Base-by-base conservation (phyloP, 768 basidiomycete species). In the Agrocybe praecox region DNA sequence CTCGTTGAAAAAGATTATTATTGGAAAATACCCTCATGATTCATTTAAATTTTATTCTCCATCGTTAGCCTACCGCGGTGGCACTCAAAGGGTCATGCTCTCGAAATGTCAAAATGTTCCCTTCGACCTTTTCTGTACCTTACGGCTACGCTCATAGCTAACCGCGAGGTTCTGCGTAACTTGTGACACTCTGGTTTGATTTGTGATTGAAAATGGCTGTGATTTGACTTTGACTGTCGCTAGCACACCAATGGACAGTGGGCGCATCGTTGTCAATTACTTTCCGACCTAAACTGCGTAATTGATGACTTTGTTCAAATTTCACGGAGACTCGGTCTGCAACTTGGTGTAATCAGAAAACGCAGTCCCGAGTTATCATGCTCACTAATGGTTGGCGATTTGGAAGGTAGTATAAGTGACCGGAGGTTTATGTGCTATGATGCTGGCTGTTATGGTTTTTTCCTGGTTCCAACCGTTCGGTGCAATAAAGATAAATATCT, bases 401-500 rank as follows among this genome's bases (percentile, higher is more conserved):
- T 29, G 34, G 36, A 40, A 40, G 36, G 12, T 40, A 40, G 36
- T 40, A 3, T 14, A 40, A 40, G n/a, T 40, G 36, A 40, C 32
- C 45, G 44, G n/a, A n/a, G n/a, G 52, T 32, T 46, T 44, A 29
- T 43, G 18, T 53, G 33, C n/a, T 14, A 40, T 40, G 14, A 40
- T 40, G 36, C 12, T 40, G 43, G 29, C 26, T 53, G 43, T 29
- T 5, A n/a, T 49, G 32, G 29, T 23, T 10, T 18, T 15, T 18
- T 11, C 23, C 45, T 29, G 18, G 33, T 23, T 32, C 7, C 19
- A 45, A 40, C 19, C 21, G 26, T 46, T 33, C 49, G 43, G 34
- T 34, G 49, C 50, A 61, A 63, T 62, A 60, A 62, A 61, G 57
- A 65, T 63, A 62, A 40, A 60, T 57, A 61, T 57, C 53, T 49